phyloP scores from a whole-genome alignment of 2,329 filamentous ascomycete species.

The Trichoderma citrinoviride region DNA sequence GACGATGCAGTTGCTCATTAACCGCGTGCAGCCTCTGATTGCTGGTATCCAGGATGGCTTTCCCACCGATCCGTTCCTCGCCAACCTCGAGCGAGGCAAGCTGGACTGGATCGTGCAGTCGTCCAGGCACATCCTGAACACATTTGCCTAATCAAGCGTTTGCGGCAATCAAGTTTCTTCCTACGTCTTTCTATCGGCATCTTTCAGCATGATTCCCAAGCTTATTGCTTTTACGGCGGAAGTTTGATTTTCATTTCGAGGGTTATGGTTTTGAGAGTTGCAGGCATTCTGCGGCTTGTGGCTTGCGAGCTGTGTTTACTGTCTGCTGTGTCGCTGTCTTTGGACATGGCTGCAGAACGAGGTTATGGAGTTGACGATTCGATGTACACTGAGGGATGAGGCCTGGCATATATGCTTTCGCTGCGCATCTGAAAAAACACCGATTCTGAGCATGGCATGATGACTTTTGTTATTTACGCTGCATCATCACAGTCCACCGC shows the following conservation, averaged over 20 bases:
- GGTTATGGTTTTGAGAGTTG: neutral
- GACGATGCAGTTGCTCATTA: slow-evolving; percentile 41
- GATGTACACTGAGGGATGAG: neutral
- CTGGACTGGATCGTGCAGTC: slow-evolving; percentile 41
- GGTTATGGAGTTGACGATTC: neutral
- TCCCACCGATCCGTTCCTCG: slow-evolving; percentile 41
- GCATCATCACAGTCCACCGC: neutral
- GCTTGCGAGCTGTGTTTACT: neutral
- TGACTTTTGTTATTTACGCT: neutral
- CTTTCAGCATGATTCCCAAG: slow-evolving; percentile 10
- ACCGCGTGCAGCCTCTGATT: slow-evolving; percentile 36
- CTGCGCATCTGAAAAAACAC: neutral
- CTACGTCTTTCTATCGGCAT: neutral
- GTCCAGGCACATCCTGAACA: slow-evolving; percentile 37
- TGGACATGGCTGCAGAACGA: slow-evolving; percentile 2
- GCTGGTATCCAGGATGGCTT: slow-evolving; percentile 37
- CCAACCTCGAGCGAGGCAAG: slow-evolving; percentile 39
- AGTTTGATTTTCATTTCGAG: neutral
- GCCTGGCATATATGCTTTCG: neutral
- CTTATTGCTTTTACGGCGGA: slow-evolving; percentile 14
- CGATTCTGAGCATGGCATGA: neutral
- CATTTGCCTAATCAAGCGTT: slow-evolving; percentile 30
- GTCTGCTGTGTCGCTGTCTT: neutral
- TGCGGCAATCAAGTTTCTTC: slow-evolving; percentile 29
- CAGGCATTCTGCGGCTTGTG: neutral